Conservation (phyloP, 306 rosid genomes). For the Rubus parviflorus region DNA sequence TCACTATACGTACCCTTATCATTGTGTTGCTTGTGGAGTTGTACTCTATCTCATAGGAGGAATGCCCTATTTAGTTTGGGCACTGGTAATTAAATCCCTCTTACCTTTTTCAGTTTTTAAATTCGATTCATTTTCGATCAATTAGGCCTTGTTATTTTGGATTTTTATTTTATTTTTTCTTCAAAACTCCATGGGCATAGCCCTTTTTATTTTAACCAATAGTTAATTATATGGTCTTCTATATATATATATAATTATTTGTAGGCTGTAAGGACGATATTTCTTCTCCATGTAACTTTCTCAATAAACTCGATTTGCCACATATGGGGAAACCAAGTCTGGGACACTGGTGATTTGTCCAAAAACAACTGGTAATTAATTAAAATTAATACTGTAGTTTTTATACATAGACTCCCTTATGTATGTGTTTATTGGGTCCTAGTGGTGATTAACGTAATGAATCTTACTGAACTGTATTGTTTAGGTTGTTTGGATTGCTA, state of each 20-base stretch:
- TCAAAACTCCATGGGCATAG: too few species aligned
- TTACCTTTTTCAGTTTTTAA: background rate
- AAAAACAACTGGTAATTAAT: constrained; percentile 78
- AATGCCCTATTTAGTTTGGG: constrained; percentile 82
- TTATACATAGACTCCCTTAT: background rate
- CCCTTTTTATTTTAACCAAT: too few species aligned
- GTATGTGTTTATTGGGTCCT: background rate
- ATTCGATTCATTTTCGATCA: background rate
- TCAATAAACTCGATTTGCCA: constrained; percentile 85
- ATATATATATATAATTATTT: background rate
- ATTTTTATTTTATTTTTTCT: too few species aligned
- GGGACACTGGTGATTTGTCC: constrained; percentile 81
- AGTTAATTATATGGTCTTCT: too few species aligned
- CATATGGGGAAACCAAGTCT: constrained; percentile 70
- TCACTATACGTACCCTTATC: constrained; percentile 55
- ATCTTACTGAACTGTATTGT: background rate
- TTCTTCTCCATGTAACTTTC: constrained; percentile 83
- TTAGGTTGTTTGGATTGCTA: constrained; percentile 79
- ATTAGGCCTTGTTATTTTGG: too few species aligned
- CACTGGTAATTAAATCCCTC: constrained; percentile 53
- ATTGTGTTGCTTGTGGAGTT: constrained; percentile 68
- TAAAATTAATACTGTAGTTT: background rate
- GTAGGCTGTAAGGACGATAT: constrained; percentile 73
- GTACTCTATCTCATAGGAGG: constrained; percentile 69
- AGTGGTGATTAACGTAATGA: background rate